Percentiles rank a stretch among this genome's conserved stretches.
These are phyloP conservation scores for Kwoniella heveanensis DNA, from an alignment of 768 basidiomycete species.

Conservation along the genomic window DNA sequence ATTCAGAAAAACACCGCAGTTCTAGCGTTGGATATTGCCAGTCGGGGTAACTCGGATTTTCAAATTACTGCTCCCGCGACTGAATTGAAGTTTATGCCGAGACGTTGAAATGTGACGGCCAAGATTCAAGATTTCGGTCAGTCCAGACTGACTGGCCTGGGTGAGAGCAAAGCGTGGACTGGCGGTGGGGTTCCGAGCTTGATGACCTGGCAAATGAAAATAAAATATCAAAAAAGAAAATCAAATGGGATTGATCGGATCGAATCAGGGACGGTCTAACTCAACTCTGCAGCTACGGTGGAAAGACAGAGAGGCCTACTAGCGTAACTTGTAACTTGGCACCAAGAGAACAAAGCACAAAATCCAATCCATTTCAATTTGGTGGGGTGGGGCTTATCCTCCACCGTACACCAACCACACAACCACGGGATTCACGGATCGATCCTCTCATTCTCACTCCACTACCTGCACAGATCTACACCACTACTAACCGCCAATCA, in stretches of 20 bases:
- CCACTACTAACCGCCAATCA: background rate
- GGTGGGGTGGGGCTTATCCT: background rate
- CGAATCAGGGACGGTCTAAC: conserved; percentile 1
- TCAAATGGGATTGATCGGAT: background rate
- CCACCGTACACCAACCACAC: no score
- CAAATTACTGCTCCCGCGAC: no score
- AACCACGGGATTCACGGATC: background rate
- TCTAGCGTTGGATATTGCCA: no score
- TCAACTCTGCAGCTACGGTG: no score
- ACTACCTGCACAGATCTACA: background rate
- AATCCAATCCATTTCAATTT: background rate
- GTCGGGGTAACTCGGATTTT: conserved; percentile 1
- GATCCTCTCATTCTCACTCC: background rate
- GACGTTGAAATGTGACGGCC: no score
- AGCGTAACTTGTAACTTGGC: background rate
- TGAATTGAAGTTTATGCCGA: background rate
- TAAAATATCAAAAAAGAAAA: background rate
- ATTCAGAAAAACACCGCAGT: conserved; percentile 1
- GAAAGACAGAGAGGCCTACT: no score
- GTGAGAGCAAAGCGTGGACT: background rate
- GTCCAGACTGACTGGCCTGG: no score
- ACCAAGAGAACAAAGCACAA: background rate
- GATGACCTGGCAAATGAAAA: no score
- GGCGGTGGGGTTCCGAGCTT: background rate
- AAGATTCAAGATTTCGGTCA: no score